phyloP scores from a whole-genome alignment of 768 basidiomycete genomes.

The Auriscalpium orientale region DNA sequence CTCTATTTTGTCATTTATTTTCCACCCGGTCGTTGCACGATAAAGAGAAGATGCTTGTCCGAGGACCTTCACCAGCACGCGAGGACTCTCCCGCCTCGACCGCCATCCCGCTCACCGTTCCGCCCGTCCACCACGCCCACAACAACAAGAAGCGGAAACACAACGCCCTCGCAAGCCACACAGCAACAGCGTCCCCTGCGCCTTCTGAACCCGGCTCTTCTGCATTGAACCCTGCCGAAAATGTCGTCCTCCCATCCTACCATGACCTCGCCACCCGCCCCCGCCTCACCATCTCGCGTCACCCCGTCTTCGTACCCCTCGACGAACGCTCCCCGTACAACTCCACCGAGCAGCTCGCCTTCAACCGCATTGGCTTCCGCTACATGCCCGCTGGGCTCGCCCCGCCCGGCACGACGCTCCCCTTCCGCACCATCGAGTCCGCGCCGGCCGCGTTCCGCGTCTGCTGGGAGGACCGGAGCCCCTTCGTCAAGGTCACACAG shows the following conservation, averaged over 20 bases:
- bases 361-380: slow-evolving; percentile 73
- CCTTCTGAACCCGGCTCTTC: slow-evolving; percentile 25
- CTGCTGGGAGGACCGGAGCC: slow-evolving; percentile 87
- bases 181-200: slow-evolving; percentile 25
- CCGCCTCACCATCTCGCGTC: slow-evolving; percentile 66
- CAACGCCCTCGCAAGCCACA: slow-evolving; percentile 12
- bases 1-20: too few relatives aligned
- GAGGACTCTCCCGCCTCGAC: slow-evolving; percentile 24
- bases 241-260: slow-evolving; percentile 52
- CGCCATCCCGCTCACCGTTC: slow-evolving; percentile 4
- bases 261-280: slow-evolving; percentile 65
- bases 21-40: too few relatives aligned
- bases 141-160: slow-evolving; percentile 13
- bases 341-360: slow-evolving; percentile 62
- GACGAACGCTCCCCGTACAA: slow-evolving; percentile 48
- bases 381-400: slow-evolving; percentile 76
- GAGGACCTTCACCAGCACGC: slow-evolving; percentile 3
- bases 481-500: slow-evolving; percentile 69
- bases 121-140: background rate
- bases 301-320: slow-evolving; percentile 59
- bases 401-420: slow-evolving; percentile 43
- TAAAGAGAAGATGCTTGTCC: background rate
- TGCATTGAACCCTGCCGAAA: slow-evolving; percentile 27
- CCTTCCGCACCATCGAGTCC: slow-evolving; percentile 79
- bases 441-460: slow-evolving; percentile 62